Percentiles rank a stretch among this genome's conserved stretches.
These are phyloP conservation scores for Sporothrix pallida DNA, from an alignment of 2,329 filamentous ascomycete genomes.

Conservation along the genomic window DNA sequence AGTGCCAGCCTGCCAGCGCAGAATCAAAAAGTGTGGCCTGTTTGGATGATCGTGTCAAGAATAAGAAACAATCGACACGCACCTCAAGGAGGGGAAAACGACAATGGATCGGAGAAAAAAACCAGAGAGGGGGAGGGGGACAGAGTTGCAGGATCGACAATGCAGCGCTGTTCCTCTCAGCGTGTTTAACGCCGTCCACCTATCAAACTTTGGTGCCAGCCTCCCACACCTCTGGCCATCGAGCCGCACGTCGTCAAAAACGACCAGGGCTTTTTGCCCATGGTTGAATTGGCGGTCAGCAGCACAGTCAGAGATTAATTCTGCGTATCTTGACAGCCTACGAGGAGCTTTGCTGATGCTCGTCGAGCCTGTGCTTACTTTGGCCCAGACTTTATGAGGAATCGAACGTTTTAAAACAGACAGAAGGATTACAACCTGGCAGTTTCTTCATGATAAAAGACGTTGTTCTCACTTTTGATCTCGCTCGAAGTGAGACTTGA, in stretches of 20 bases:
- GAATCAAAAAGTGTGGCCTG: slow-evolving; percentile 2
- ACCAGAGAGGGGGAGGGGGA: not conserved
- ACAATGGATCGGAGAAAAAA: slow-evolving; percentile 25
- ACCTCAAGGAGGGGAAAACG: not conserved
- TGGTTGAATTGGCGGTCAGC: not conserved
- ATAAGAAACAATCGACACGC: slow-evolving; percentile 18
- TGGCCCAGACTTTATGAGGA: not conserved
- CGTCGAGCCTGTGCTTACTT: not conserved
- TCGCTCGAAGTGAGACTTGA: too few relatives aligned
- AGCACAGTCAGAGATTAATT: not conserved
- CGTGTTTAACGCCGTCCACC: not conserved
- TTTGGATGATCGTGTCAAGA: slow-evolving; percentile 1
- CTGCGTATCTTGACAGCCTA: not conserved
- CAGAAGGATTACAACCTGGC: not conserved
- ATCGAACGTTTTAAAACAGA: not conserved
- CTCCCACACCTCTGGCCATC: not conserved
- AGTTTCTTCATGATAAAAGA: too few relatives aligned
- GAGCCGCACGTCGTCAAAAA: slow-evolving; percentile 9
- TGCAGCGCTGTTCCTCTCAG: slow-evolving; percentile 5
- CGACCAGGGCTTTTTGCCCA: not conserved
- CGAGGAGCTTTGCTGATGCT: not conserved
- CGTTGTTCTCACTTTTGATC: too few relatives aligned
- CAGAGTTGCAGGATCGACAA: slow-evolving; percentile 26
- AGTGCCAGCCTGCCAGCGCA: slow-evolving; percentile 19
- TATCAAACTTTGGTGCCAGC: not conserved